Conservation (phyloP, 257 asterid genomes). For the Gentiana macrophylla region DNA sequence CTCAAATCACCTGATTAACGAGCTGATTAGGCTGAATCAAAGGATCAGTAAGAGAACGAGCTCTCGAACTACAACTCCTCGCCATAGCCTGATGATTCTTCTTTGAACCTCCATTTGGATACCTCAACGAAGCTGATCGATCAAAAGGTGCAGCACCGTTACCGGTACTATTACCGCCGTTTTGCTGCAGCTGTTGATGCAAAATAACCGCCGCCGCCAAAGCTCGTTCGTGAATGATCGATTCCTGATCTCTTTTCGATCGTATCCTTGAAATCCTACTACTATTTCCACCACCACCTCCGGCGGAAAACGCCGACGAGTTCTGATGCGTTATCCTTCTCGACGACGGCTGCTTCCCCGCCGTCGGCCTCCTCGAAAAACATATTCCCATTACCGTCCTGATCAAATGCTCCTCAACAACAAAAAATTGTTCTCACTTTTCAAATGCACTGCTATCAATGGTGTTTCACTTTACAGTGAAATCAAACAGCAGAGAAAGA, state of each 20-base stretch:
- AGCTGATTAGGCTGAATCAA: constrained; percentile 92
- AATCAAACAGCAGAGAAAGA: no score
- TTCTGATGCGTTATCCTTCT: constrained; percentile 39
- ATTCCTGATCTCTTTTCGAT: constrained; percentile 64
- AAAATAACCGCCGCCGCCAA: constrained; percentile 89
- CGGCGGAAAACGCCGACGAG: constrained; percentile 28
- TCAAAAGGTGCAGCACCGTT: constrained; percentile 37
- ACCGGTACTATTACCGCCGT: constrained; percentile 17
- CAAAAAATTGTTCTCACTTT: no score
- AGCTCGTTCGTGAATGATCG: constrained; percentile 64
- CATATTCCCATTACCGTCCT: constrained; percentile 52
- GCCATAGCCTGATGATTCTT: constrained; percentile 32
- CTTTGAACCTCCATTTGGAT: constrained; percentile 28
- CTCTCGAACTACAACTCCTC: constrained; percentile 83
- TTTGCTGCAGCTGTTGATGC: constrained; percentile 73
- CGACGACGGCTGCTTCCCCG: constrained; percentile 37
- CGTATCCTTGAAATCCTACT: constrained; percentile 64
- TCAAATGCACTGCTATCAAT: no score
- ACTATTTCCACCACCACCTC: constrained; percentile 47
- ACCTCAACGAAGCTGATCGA: constrained; percentile 83
- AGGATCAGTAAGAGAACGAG: constrained; percentile 90
- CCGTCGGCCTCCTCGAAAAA: constrained; percentile 57
- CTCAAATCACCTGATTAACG: constrained; percentile 51
- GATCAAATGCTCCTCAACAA: no score
- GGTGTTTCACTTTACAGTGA: no score